phyloP scores from a whole-genome alignment of 2,329 filamentous ascomycete genomes.

The Akanthomyces dipterigenus region DNA sequence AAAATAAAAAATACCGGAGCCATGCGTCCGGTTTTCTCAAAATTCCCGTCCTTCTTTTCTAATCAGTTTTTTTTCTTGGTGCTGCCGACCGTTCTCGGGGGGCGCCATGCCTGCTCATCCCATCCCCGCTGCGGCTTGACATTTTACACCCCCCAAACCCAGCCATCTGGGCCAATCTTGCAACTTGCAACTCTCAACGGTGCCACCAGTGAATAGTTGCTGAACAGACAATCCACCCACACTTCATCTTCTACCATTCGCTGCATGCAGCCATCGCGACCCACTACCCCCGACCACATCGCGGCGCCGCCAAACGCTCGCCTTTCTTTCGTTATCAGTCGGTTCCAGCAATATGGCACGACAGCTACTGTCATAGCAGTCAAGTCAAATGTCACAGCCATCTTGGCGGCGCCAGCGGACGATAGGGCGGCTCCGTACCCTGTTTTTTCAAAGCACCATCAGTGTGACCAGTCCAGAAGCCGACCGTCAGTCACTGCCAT shows the following conservation, averaged over 20 bases:
- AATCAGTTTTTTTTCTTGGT: neutral
- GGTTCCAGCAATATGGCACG: neutral
- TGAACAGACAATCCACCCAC: neutral
- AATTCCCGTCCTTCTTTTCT: neutral
- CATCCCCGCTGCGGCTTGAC: neutral
- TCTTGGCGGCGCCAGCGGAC: neutral
- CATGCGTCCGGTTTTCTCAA: neutral
- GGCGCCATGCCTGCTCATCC: neutral
- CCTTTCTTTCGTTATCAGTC: neutral
- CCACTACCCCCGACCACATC: neutral
- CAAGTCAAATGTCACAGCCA: too few relatives aligned
- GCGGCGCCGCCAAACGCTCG: neutral
- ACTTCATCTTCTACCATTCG: neutral
- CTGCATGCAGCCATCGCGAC: slow-evolving; percentile 7
- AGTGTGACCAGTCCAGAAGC: too few relatives aligned
- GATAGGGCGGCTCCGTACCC: neutral
- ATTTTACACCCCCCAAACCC: neutral
- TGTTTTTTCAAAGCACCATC: too few relatives aligned
- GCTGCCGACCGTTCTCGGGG: neutral
- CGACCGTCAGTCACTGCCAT: too few relatives aligned
- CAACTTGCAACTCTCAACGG: neutral
- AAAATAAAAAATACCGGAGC: neutral
- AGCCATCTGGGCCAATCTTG: neutral
- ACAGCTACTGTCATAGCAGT: neutral
- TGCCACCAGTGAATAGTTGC: neutral